phyloP scores from a whole-genome alignment of 208 protist species.

The Trichomonas vaginalis region DNA sequence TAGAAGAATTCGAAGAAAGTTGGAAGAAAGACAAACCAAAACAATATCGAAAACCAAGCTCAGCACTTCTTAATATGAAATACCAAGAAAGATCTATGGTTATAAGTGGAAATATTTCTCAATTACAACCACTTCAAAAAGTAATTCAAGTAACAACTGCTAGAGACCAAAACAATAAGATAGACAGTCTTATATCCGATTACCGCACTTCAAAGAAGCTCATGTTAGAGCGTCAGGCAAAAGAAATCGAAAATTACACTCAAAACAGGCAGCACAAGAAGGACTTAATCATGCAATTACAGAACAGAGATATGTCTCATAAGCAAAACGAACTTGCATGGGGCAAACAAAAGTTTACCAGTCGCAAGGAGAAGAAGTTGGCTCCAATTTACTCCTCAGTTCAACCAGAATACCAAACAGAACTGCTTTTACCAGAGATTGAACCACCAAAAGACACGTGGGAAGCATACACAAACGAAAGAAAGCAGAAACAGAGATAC shows the following conservation, averaged over 20 bases:
- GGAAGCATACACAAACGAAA: neutral
- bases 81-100: neutral
- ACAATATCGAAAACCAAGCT: neutral
- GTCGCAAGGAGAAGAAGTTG: neutral
- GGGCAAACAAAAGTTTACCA: neutral
- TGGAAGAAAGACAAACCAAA: neutral
- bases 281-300: neutral
- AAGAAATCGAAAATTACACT: neutral
- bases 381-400: neutral
- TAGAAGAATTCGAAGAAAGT: neutral
- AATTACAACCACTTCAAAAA: neutral
- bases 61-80: neutral
- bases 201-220: neutral
- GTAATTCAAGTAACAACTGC: neutral
- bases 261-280: neutral
- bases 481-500: neutral
- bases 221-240: neutral
- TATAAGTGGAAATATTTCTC: neutral
- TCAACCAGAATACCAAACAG: neutral
- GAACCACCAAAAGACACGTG: neutral
- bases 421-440: neutral
- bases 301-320: neutral
- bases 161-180: neutral
- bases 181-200: neutral
- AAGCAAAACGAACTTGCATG: neutral